phyloP scores from a whole-genome alignment of 2,329 filamentous ascomycete species.

The Diaporthe sp. region DNA sequence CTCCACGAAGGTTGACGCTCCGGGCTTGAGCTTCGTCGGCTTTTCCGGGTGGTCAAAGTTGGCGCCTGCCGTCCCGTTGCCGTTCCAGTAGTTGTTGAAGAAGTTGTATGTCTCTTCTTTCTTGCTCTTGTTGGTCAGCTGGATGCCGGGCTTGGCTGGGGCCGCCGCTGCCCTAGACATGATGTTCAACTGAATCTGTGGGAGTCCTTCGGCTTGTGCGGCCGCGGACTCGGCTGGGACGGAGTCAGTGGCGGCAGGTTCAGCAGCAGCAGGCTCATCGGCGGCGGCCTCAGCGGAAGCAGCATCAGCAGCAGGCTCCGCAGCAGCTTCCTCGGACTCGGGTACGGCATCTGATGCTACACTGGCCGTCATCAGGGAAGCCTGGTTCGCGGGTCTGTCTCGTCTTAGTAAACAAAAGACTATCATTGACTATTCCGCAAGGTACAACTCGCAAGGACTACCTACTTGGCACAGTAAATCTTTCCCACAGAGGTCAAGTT shows the following conservation, averaged over 20 bases:
- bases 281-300: background rate
- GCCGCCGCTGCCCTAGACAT: slow-evolving; percentile 26
- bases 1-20: slow-evolving; percentile 48
- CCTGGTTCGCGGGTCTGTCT: slow-evolving; percentile 7
- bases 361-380: background rate
- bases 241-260: background rate
- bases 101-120: slow-evolving; percentile 53
- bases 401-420: slow-evolving; percentile 12
- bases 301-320: background rate
- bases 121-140: slow-evolving; percentile 53
- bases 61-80: slow-evolving; percentile 53
- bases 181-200: slow-evolving; percentile 9
- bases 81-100: slow-evolving; percentile 58
- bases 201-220: background rate
- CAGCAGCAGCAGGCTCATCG: background rate
- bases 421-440: background rate
- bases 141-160: slow-evolving; percentile 50
- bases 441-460: background rate
- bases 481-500: slow-evolving; percentile 31
- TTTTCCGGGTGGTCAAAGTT: slow-evolving; percentile 57
- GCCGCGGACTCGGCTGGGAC: background rate
- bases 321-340: background rate
- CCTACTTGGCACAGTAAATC: slow-evolving; percentile 35
- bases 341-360: background rate
- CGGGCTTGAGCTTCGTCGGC: slow-evolving; percentile 50